Percentiles rank a stretch among this genome's conserved stretches.
phyloP scores from a whole-genome alignment of 2,329 filamentous ascomycete species.

The Pyricularia pennisetigena region DNA sequence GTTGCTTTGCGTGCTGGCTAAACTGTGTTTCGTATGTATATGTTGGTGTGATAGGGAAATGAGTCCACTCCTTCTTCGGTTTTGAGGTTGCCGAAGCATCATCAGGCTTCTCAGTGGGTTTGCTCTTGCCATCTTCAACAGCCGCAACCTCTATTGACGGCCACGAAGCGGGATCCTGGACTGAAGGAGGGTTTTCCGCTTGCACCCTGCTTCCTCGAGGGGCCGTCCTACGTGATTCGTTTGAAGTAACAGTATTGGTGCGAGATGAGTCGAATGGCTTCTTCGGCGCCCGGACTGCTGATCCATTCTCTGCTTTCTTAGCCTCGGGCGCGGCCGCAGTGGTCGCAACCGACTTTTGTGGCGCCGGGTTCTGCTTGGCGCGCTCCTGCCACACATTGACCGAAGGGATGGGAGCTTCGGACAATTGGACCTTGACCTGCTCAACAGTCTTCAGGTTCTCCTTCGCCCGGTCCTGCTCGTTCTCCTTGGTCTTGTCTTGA shows the following conservation, averaged over 20 bases:
- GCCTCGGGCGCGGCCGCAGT: constrained; percentile 25
- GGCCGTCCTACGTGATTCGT: constrained; percentile 23
- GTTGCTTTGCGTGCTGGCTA: constrained; percentile 23
- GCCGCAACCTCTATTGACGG: constrained; percentile 78
- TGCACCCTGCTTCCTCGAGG: constrained; percentile 32
- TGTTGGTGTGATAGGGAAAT: constrained; percentile 71
- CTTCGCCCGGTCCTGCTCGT: constrained; percentile 48
- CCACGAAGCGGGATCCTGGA: constrained; percentile 73
- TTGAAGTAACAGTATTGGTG: constrained; percentile 22
- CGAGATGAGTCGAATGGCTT: constrained; percentile 17
- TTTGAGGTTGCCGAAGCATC: constrained; percentile 33
- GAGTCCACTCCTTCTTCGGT: constrained; percentile 79
- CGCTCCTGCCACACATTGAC: constrained; percentile 87
- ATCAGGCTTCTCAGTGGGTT: constrained; percentile 32
- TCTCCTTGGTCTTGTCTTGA: constrained; percentile 33
- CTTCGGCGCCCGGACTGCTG: constrained; percentile 17
- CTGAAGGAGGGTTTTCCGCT: constrained; percentile 41
- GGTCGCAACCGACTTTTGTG: constrained; percentile 27
- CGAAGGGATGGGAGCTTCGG: constrained; percentile 70
- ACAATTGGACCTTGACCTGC: constrained; percentile 53
- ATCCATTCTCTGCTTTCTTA: constrained; percentile 27
- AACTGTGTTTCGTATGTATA: constrained; percentile 72
- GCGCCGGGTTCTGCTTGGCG: constrained; percentile 23
- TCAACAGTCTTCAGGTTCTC: constrained; percentile 32
- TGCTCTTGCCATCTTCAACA: constrained; percentile 61